Base-by-base conservation (phyloP, 768 basidiomycete genomes). In the Macrolepiota fuliginosa region DNA sequence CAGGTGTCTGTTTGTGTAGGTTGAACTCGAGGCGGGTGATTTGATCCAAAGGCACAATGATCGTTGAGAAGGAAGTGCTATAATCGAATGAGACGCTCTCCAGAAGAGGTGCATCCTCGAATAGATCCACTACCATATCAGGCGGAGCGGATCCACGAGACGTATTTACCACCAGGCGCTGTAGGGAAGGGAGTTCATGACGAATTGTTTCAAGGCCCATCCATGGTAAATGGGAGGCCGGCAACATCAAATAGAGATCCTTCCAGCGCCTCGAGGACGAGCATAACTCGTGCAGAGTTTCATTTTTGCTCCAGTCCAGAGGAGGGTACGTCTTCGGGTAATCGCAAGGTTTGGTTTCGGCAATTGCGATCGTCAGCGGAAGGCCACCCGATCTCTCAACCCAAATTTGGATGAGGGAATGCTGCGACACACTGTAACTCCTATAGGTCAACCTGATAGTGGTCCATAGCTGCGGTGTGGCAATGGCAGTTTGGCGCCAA, bases 401-500 rank as follows among this genome's bases (percentile, higher is more conserved):
- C 64, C 64, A 65, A 25, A 39, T 35, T 35, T 54, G 49, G 19
- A 63, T 32, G 32, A 65, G 62, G 9, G 50, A 24, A 15, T 61
- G 25, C 40, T 65, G 64, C 4, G 62, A 51, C 9, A 17, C 13
- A 24, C 32, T 63, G 42, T 50, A 39, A 5, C 57, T 51, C 27
- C 46, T 39, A 22, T 61, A 55, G 13, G 51, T 51, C 36, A 65
- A 32, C 54, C 64, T 63, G 46, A 65, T 56, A 10, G 56, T 49
- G n/a, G 64, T 65, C 64, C 64, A 65, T 22, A 65, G 27, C 19
- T 65, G 58, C 25, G 64, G 64, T 27, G 62, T 65, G 22, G 62
- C 50, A 13, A 65, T 55, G 42, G 64, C 64, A 36, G 63, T 54
- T n/a, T 35, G 32, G 12, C 64, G 53, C 64, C 64, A 65, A 13